These are phyloP conservation scores for Daphne laureola DNA, from an alignment of 441 rosid genomes.

Conservation along the genomic window DNA sequence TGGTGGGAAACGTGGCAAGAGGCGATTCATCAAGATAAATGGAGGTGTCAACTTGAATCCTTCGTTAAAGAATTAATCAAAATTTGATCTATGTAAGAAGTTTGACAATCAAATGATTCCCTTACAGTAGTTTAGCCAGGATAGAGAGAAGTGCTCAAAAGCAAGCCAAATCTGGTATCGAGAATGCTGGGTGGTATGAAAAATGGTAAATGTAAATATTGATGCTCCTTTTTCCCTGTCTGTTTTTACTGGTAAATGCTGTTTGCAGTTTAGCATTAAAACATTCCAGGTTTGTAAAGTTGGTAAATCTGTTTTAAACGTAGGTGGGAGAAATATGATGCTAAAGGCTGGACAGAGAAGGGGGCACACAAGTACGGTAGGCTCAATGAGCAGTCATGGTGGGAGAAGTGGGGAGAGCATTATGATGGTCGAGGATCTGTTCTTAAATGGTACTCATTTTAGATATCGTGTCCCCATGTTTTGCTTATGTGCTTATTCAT, in stretches of 20 bases:
- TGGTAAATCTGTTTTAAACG: slow-evolving; percentile 17
- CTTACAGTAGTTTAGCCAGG: slow-evolving; percentile 83
- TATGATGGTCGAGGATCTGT: slow-evolving; percentile 97
- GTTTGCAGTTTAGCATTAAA: background rate
- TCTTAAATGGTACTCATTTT: slow-evolving; percentile 69
- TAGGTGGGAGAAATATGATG: slow-evolving; percentile 99
- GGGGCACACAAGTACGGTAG: slow-evolving; percentile 97
- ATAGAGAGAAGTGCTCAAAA: slow-evolving; percentile 99
- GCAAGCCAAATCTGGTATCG: slow-evolving; percentile 94
- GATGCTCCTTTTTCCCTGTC: background rate
- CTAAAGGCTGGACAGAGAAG: slow-evolving; percentile 98
- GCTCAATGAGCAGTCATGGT: slow-evolving; percentile 96
- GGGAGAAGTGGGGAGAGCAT: slow-evolving; percentile 99
- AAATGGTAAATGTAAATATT: slow-evolving; percentile 63
- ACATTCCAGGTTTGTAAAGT: background rate
- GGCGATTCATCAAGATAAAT: slow-evolving; percentile 94
- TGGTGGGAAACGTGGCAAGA: slow-evolving; percentile 99
- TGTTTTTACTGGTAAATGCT: background rate
- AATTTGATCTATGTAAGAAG: slow-evolving; percentile 5
- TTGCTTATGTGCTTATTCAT: background rate
- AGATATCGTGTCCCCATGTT: slow-evolving; percentile 8
- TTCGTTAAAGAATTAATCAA: slow-evolving; percentile 7
- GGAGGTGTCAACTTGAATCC: slow-evolving; percentile 57
- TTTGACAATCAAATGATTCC: slow-evolving; percentile 6
- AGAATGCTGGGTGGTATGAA: slow-evolving; percentile 97